phyloP scores from a whole-genome alignment of 1,139 yeast genomes.

The Martiniozyma asiatica region DNA sequence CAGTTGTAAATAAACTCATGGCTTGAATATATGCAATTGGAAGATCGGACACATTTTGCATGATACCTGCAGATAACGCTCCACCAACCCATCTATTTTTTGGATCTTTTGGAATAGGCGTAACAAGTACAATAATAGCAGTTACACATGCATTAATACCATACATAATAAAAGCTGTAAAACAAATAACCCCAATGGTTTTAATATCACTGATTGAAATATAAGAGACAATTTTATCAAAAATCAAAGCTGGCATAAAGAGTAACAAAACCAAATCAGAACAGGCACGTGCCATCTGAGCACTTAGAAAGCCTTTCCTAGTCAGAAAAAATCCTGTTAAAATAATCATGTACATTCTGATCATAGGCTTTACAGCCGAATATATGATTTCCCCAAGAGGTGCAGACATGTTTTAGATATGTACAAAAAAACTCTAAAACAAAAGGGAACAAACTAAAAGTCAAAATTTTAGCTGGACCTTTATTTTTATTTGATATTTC shows the following conservation, averaged over 20 bases:
- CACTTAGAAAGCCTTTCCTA: slow-evolving; percentile 35
- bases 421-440: no score
- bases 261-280: slow-evolving; percentile 42
- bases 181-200: slow-evolving; percentile 40
- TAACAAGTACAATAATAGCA: slow-evolving; percentile 23
- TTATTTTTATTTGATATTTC: no score
- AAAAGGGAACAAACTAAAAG: no score
- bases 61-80: slow-evolving; percentile 40
- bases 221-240: slow-evolving; percentile 37
- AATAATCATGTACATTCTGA: slow-evolving; percentile 46
- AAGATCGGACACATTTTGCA: slow-evolving; percentile 50
- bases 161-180: slow-evolving; percentile 37
- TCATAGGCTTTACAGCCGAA: slow-evolving; percentile 46
- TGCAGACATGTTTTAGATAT: no score
- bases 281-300: slow-evolving; percentile 44
- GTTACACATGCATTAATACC: slow-evolving; percentile 25
- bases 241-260: slow-evolving; percentile 46
- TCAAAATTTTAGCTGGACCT: no score
- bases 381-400: slow-evolving; percentile 37
- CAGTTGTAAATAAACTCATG: slow-evolving; percentile 45
- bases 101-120: slow-evolving; percentile 32
- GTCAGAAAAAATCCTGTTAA: slow-evolving; percentile 41
- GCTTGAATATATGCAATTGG: slow-evolving; percentile 55
- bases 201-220: slow-evolving; percentile 42
- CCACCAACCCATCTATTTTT: slow-evolving; percentile 43